phyloP scores from a whole-genome alignment of 2,329 filamentous ascomycete genomes.

The Claviceps arundinis region DNA sequence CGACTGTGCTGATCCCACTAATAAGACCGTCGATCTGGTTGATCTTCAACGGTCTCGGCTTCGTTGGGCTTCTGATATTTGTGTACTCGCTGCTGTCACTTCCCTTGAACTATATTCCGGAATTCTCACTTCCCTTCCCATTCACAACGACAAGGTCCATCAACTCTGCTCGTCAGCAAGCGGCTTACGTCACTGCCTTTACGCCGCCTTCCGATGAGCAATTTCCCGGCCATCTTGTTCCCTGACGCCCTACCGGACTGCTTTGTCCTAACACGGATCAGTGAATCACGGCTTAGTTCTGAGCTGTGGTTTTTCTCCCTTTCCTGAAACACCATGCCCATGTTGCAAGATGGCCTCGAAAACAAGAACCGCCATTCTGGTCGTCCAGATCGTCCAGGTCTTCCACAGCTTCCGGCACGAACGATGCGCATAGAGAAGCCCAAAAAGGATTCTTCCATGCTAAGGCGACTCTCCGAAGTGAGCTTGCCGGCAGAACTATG shows the following conservation, averaged over 20 bases:
- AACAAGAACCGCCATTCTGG: slow-evolving; percentile 14
- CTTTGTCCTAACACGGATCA: slow-evolving; percentile 7
- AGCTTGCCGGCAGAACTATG: slow-evolving; percentile 48
- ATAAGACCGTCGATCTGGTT: background rate
- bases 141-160: background rate
- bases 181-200: background rate
- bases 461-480: slow-evolving; percentile 38
- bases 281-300: slow-evolving; percentile 12
- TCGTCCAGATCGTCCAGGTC: too few relatives aligned
- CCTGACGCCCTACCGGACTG: background rate
- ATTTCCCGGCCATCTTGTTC: background rate
- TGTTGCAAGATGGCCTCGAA: slow-evolving; percentile 40
- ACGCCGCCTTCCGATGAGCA: background rate
- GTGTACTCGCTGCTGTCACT: too few relatives aligned
- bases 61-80: background rate
- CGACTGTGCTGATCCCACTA: background rate
- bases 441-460: slow-evolving; percentile 4
- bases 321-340: slow-evolving; percentile 34
- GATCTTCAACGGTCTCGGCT: background rate
- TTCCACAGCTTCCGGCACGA: slow-evolving; percentile 12
- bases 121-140: too few relatives aligned
- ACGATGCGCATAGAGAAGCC: slow-evolving; percentile 8
- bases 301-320: slow-evolving; percentile 20
- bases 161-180: background rate
- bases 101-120: background rate